These are phyloP conservation scores for Mycosphaerelloides madeirae DNA, from an alignment of 2,329 filamentous ascomycete genomes.

Conservation along the genomic window DNA sequence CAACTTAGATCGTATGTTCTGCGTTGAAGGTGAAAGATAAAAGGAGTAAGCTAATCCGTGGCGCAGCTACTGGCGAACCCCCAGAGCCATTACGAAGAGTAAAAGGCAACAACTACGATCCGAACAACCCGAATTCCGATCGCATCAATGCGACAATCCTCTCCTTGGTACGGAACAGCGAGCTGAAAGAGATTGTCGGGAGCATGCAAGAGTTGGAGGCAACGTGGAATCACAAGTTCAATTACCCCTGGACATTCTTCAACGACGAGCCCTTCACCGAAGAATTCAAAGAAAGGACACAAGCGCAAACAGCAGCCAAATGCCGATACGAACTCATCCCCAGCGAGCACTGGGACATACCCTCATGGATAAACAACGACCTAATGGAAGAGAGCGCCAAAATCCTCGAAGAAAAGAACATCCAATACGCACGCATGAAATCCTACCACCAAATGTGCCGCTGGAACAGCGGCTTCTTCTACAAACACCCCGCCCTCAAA, in stretches of 20 bases:
- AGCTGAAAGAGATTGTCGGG: conserved; percentile 75
- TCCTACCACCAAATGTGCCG: conserved; percentile 99
- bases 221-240: conserved; percentile 98
- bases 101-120: conserved; percentile 66
- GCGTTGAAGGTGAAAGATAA: not conserved
- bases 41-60: not conserved
- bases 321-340: conserved; percentile 84
- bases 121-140: conserved; percentile 67
- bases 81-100: conserved; percentile 69
- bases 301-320: conserved; percentile 79
- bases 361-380: conserved; percentile 86
- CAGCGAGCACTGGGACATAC: conserved; percentile 89
- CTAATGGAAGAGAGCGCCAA: conserved; percentile 80
- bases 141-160: conserved; percentile 92
- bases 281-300: conserved; percentile 82
- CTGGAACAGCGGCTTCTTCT: conserved; percentile 98
- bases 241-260: conserved; percentile 99
- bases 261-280: conserved; percentile 92
- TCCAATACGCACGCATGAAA: conserved; percentile 83
- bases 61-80: conserved; percentile 64
- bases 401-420: conserved; percentile 73
- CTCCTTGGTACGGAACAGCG: conserved; percentile 86
- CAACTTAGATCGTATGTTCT: conserved; percentile 70
- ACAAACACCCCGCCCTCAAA: conserved; percentile 84
- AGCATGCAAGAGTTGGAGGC: conserved; percentile 88